Conservation (phyloP, 2,329 filamentous ascomycete genomes). For the Aureobasidium lini region DNA sequence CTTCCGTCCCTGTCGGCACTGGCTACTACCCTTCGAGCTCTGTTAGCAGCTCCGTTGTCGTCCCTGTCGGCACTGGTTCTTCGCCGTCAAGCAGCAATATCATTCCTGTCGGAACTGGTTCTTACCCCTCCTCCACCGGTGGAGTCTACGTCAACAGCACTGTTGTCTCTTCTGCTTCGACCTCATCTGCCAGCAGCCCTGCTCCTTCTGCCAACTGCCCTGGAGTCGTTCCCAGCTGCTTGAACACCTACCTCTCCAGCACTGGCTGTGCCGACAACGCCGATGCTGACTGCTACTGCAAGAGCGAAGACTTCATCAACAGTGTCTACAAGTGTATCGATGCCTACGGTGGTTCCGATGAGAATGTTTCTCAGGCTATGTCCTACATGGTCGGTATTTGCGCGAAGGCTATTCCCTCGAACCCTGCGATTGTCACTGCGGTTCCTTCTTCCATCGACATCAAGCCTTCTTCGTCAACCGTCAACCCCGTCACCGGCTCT, state of each 20-base stretch:
- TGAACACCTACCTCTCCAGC: conserved; percentile 80
- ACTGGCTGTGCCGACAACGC: conserved; percentile 77
- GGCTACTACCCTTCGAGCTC: neutral
- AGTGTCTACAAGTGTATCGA: conserved; percentile 76
- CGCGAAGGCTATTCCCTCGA: conserved; percentile 61
- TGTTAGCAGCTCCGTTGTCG: neutral
- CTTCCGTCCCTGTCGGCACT: neutral
- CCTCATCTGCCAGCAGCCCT: neutral
- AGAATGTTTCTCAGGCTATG: conserved; percentile 62
- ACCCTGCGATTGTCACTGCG: conserved; percentile 78
- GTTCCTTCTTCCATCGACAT: conserved; percentile 54
- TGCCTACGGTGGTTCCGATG: conserved; percentile 61
- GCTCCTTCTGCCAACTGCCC: conserved; percentile 44
- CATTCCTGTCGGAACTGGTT: conserved; percentile 5
- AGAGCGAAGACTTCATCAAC: conserved; percentile 64
- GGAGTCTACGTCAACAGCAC: conserved; percentile 2
- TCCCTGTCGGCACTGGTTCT: conserved; percentile 1
- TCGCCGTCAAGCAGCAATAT: neutral
- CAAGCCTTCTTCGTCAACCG: conserved; percentile 32
- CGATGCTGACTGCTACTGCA: conserved; percentile 81
- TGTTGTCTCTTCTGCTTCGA: neutral
- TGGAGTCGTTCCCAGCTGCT: conserved; percentile 70
- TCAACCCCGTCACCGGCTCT: conserved; percentile 12
- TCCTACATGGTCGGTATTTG: conserved; percentile 90
- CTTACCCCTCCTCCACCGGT: conserved; percentile 1